These are phyloP conservation scores for Jaltomata sinuosa DNA, from an alignment of 257 asterid species.

Conservation along the genomic window DNA sequence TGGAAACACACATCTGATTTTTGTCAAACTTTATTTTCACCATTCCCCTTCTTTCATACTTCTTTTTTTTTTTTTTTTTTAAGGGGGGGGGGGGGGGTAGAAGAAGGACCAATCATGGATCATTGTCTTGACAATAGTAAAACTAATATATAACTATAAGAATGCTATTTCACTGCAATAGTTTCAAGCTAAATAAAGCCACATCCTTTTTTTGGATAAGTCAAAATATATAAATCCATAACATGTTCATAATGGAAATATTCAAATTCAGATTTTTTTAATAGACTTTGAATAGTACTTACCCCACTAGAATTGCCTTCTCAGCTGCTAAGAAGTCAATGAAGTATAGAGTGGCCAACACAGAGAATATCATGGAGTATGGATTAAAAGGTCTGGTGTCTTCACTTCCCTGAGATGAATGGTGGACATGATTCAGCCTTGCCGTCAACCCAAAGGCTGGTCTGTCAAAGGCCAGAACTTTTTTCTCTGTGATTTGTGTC, in stretches of 20 bases:
- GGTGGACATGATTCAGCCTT: conserved; percentile 33
- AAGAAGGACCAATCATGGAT: too few species aligned
- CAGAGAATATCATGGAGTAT: conserved; percentile 65
- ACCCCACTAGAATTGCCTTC: conserved; percentile 89
- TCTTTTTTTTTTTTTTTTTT: not conserved
- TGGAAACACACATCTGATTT: not conserved
- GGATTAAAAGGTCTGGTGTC: conserved; percentile 63
- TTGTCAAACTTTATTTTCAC: not conserved
- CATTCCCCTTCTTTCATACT: not conserved
- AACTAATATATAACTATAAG: not conserved
- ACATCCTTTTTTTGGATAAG: not conserved
- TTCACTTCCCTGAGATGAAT: conserved; percentile 17
- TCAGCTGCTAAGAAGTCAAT: conserved; percentile 62
- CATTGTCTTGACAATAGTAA: not conserved
- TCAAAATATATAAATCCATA: not conserved
- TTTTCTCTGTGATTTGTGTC: conserved; percentile 41
- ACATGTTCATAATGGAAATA: not conserved
- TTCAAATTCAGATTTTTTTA: not conserved
- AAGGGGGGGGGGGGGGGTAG: too few species aligned
- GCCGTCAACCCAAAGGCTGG: conserved; percentile 96
- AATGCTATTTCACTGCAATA: not conserved
- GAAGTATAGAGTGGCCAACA: conserved; percentile 63
- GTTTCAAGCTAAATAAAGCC: not conserved
- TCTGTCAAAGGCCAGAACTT: conserved; percentile 92
- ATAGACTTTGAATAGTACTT: conserved; percentile 14